A percentile compares a stretch with the other conserved stretches of the same genome.
Evolutionary conservation across 345 rosid genomes (phyloP).

Genomic region (Salix viminalis): DNA sequence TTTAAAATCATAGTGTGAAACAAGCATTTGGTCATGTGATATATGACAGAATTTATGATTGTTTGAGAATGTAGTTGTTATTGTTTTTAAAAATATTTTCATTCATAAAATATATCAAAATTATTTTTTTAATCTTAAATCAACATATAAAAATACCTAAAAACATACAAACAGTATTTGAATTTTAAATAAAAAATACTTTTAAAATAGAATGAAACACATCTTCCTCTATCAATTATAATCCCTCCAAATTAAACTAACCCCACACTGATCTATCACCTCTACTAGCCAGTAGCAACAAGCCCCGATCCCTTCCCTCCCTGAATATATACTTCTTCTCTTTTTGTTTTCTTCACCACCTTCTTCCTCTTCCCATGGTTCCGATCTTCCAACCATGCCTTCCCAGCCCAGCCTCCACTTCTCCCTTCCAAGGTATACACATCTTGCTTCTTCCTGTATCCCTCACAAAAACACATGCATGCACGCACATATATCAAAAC

Average conservation of each 20-base stretch:
- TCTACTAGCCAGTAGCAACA: background rate
- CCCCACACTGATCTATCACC: background rate
- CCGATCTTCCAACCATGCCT: slow-evolving; percentile 34
- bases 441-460: background rate
- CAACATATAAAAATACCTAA: too few species aligned
- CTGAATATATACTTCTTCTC: background rate
- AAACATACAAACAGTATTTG: too few species aligned
- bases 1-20: too few species aligned
- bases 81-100: too few species aligned
- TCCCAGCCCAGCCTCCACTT: slow-evolving; percentile 35
- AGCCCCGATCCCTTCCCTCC: background rate
- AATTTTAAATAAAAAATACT: too few species aligned
- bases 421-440: slow-evolving; percentile 33
- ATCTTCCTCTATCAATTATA: background rate
- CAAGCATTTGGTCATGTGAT: too few species aligned
- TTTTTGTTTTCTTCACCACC: background rate
- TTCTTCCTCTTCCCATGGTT: slow-evolving; percentile 40
- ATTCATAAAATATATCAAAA: too few species aligned
- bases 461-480: background rate
- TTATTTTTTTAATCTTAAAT: too few species aligned
- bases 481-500: background rate
- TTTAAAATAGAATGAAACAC: too few species aligned
- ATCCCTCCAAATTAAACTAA: slow-evolving; percentile 23
- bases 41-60: too few species aligned
- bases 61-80: too few species aligned